Conservation (phyloP, 2,329 filamentous ascomycete genomes). For the Fusarium sp. region DNA sequence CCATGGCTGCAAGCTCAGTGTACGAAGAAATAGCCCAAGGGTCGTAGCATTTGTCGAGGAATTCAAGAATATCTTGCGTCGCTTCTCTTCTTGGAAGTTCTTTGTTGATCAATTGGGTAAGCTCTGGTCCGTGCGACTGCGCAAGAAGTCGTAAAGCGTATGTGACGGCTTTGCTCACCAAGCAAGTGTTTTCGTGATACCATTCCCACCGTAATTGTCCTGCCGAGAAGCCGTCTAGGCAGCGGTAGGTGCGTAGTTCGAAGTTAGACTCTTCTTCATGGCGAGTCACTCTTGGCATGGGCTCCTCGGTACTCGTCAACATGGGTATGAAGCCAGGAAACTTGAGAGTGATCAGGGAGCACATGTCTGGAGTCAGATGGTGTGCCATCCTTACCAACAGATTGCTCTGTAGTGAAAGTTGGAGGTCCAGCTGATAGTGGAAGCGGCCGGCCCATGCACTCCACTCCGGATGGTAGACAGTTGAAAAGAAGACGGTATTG, state of each 20-base stretch:
- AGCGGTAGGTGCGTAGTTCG: too few relatives aligned
- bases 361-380: not conserved
- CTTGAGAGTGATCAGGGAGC: not conserved
- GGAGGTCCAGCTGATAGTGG: not conserved
- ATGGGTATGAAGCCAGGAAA: not conserved
- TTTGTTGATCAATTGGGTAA: too few relatives aligned
- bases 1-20: not conserved
- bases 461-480: not conserved
- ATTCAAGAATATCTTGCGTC: not conserved
- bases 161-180: not conserved
- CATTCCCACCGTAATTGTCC: too few relatives aligned
- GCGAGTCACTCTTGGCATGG: too few relatives aligned
- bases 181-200: not conserved
- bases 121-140: too few relatives aligned
- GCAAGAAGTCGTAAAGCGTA: not conserved
- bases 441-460: not conserved
- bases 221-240: too few relatives aligned
- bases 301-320: not conserved
- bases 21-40: not conserved
- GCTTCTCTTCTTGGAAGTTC: too few relatives aligned
- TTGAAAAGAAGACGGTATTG: slow-evolving; percentile 20
- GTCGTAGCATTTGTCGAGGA: not conserved
- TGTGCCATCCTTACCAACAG: not conserved
- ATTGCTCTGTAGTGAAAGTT: not conserved
- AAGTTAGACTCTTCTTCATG: not conserved